Evolutionary conservation across 495 filamentous ascomycete genomes (phyloP).

Genomic region (Apodospora peruviana): DNA sequence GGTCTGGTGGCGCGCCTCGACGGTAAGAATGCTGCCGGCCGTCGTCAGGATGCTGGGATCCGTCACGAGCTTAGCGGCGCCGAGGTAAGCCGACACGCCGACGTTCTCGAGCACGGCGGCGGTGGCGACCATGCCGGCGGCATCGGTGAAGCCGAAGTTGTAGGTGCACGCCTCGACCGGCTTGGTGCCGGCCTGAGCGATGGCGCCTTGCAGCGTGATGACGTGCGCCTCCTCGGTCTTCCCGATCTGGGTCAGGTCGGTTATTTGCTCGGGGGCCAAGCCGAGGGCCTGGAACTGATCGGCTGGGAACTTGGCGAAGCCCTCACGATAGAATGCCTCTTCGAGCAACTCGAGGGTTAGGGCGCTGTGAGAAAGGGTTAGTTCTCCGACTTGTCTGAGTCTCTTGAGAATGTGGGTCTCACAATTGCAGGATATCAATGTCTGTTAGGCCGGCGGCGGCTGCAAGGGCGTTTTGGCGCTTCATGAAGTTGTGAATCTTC

Average conservation of each 20-base stretch:
- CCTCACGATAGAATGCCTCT: slow-evolving; percentile 55
- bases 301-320: slow-evolving; percentile 55
- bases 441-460: slow-evolving; percentile 50
- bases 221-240: slow-evolving; percentile 54
- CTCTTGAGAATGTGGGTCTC: slow-evolving; percentile 19
- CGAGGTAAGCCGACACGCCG: slow-evolving; percentile 58
- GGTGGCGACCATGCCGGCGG: slow-evolving; percentile 53
- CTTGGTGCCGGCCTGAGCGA: slow-evolving; percentile 47
- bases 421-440: slow-evolving; percentile 69
- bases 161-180: slow-evolving; percentile 57
- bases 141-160: slow-evolving; percentile 58
- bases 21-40: slow-evolving; percentile 54
- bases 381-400: slow-evolving; percentile 6
- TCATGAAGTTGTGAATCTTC: slow-evolving; percentile 39
- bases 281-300: slow-evolving; percentile 53
- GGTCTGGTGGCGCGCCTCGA: slow-evolving; percentile 58
- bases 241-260: slow-evolving; percentile 47
- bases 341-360: slow-evolving; percentile 63
- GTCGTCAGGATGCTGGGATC: slow-evolving; percentile 48
- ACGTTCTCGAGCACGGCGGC: slow-evolving; percentile 58
- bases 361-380: slow-evolving; percentile 37
- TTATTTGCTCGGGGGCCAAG: slow-evolving; percentile 40
- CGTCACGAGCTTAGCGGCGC: slow-evolving; percentile 53
- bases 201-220: slow-evolving; percentile 46
- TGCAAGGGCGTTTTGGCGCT: slow-evolving; percentile 49